Evolutionary conservation across 2,329 filamentous ascomycete genomes (phyloP).

Genomic region (Ophiocordyceps camponoti-rufipedis): DNA sequence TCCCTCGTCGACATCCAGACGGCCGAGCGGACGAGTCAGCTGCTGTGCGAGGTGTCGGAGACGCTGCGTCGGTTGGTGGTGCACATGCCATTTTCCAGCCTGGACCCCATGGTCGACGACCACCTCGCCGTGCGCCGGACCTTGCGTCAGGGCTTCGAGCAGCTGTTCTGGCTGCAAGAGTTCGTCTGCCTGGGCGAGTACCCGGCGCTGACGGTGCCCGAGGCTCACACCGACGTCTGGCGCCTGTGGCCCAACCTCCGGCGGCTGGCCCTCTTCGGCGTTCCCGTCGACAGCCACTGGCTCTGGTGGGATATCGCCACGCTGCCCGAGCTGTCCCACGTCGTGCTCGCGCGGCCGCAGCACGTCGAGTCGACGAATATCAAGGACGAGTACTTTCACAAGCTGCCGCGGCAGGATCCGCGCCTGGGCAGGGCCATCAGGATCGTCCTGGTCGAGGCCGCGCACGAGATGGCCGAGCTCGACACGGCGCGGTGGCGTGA

Average conservation of each 20-base stretch:
- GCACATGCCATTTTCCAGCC: constrained; percentile 25
- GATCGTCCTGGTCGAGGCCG: constrained; percentile 15
- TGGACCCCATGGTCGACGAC: constrained; percentile 22
- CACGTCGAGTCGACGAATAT: constrained; percentile 14
- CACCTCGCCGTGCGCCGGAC: constrained; percentile 18
- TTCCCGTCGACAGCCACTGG: constrained; percentile 16
- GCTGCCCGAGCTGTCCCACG: constrained; percentile 17
- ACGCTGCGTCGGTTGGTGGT: constrained; percentile 26
- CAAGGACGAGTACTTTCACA: constrained; percentile 23
- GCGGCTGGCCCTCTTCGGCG: constrained; percentile 24
- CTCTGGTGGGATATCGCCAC: constrained; percentile 20
- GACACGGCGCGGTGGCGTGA: constrained; percentile 13
- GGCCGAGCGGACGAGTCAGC: constrained; percentile 19
- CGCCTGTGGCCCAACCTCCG: constrained; percentile 21
- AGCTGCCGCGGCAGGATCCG: constrained; percentile 10
- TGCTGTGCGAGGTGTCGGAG: constrained; percentile 20
- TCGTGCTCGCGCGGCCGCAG: constrained; percentile 22
- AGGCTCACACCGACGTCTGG: constrained; percentile 21
- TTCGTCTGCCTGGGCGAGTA: constrained; percentile 29
- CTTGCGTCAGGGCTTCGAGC: constrained; percentile 25
- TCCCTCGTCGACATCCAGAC: constrained; percentile 20
- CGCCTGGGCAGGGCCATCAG: constrained; percentile 10
- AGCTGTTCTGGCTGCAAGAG: constrained; percentile 24
- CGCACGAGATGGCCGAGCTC: constrained; percentile 7
- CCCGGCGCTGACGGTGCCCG: constrained; percentile 17